These are phyloP conservation scores for Physcomitrellopsis africana DNA, from an alignment of 225 moss, liverwort and hornwort species.

Conservation along the genomic window DNA sequence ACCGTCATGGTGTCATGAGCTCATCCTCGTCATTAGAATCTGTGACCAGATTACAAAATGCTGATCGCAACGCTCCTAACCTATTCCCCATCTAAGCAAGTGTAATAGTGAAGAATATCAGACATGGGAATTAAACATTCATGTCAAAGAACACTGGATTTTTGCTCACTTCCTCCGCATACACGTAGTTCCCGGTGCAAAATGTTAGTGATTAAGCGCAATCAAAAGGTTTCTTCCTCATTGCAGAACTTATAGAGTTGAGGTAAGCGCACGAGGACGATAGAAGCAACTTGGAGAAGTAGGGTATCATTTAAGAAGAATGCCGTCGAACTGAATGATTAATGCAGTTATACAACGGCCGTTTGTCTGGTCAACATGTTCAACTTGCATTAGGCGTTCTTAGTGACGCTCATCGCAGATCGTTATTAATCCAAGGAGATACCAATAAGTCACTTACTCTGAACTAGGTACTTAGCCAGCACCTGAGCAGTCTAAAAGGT, in stretches of 20 bases:
- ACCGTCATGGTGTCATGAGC: slow-evolving; percentile 7
- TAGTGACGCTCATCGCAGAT: slow-evolving; percentile 13
- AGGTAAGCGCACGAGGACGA: not conserved
- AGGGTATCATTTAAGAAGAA: slow-evolving; percentile 9
- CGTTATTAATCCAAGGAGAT: slow-evolving; percentile 7
- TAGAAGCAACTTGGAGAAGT: not conserved
- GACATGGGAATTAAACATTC: slow-evolving; percentile 20
- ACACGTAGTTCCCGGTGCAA: slow-evolving; percentile 16
- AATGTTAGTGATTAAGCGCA: slow-evolving; percentile 24
- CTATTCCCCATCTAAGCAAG: slow-evolving; percentile 5
- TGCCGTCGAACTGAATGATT: slow-evolving; percentile 10
- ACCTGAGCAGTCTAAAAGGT: slow-evolving; percentile 3
- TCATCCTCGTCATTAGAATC: slow-evolving; percentile 6
- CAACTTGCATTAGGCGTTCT: slow-evolving; percentile 16
- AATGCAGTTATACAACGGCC: slow-evolving; percentile 18
- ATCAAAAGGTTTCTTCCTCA: slow-evolving; percentile 8
- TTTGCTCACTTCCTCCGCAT: slow-evolving; percentile 12
- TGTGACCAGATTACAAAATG: slow-evolving; percentile 17
- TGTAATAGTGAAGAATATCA: slow-evolving; percentile 16
- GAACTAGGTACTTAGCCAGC: slow-evolving; percentile 18
- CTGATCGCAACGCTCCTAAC: slow-evolving; percentile 20
- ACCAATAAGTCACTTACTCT: not conserved
- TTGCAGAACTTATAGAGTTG: slow-evolving; percentile 12
- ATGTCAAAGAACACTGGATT: slow-evolving; percentile 20
- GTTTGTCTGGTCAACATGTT: slow-evolving; percentile 1